Evolutionary conservation across 495 filamentous ascomycete species (phyloP), one percentile per base, ranked within the genome.

Genomic region (Penicillium samsonianum): DNA sequence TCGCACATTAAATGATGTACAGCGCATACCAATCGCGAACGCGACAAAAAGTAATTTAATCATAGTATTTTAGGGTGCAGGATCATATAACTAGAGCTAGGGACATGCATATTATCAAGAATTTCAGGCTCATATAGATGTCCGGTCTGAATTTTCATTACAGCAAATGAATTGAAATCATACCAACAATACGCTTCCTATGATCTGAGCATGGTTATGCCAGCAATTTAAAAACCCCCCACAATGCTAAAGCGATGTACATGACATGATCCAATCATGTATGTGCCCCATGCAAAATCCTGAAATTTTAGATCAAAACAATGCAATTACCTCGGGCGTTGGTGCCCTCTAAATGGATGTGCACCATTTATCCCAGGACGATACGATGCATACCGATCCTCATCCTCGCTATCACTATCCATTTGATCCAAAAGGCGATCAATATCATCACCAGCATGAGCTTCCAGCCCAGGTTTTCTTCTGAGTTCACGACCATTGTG

Each of bases 401-500:
- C 70, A 50, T 71, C 72, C 28, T 77, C 73, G 44, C 74, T 75
- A 28, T 76, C 77, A 47, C 77, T 77, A 52, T 74, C 73, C 77
- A 82, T 81, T 51, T 80, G 76, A 50, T 83, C 79, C 17, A 83
- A 55, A 33, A 83, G 68, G 12, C 76, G 74, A 62, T 83, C 80
- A 37, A 83, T 81, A 42, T 80, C 79, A 50, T 80, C 78, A 1
- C 73, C 77, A 33, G 75, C 73, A 44, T 68, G 65, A 11, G 70
- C 67, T 47, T 76, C 75, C 3, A 74, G 55, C 4, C 62, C 74
- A 2, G 59, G 49, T 4, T 52, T 57, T 9, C 41, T 48, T 16
- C 45, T 53, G 5, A 41, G 31, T 20, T 43, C 37, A n/a, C 55
- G 60, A 19, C 51, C 37, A 37, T 46, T 59, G 23, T 64, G 49